Base-by-base conservation (phyloP, 352 stramenopile genomes). In the Globisporangium solare region DNA sequence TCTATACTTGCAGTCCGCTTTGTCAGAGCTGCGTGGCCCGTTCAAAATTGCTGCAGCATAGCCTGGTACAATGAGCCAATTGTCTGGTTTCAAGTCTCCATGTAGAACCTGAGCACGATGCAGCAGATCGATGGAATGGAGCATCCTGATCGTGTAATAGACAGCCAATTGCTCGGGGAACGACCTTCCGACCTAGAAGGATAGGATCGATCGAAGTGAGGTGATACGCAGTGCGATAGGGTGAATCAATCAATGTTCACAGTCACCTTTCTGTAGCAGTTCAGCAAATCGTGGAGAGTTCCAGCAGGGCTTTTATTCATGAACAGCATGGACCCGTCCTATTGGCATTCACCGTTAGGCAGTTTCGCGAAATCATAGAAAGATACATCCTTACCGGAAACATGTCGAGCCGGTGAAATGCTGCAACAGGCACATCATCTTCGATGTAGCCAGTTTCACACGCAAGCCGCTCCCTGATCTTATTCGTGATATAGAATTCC, bases 11-110 rank as follows among this genome's bases (percentile, higher is more conserved):
- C 42, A 51, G 3, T 46, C 67, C 63, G 70, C 37, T 62, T 35
- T 51, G 47, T 58, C 20, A 24, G 50, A 45, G 13, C 31, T 62
- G 22, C 24, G 22, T 41, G 42, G 11, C 47, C 15, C 2, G 27
- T 15, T 11, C 6, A 71, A 42, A 32, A 63, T 53, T 1, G 57
- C 61, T 8, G 52, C 32, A 42, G 51, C 50, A 11, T 54, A 61
- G 18, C 77, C 64, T 35, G 68, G 61, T 24, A 70, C 60, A 31
- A 95, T 58, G 12, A 95, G 61, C 86, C 86, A 95, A 58, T 95
- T 95, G 46, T 95, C 84, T 8, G 86, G 86, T 56, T 95, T 95
- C 46, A 95, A 75, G 52, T 95, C 86, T 22, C 86, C 86, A 42
- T 95, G 86, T 5, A 95, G 66, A 60, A 95, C 60, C 0, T 81